Evolutionary conservation across 805 yeast species (phyloP).

Genomic region (Monosporozyma servazzii): DNA sequence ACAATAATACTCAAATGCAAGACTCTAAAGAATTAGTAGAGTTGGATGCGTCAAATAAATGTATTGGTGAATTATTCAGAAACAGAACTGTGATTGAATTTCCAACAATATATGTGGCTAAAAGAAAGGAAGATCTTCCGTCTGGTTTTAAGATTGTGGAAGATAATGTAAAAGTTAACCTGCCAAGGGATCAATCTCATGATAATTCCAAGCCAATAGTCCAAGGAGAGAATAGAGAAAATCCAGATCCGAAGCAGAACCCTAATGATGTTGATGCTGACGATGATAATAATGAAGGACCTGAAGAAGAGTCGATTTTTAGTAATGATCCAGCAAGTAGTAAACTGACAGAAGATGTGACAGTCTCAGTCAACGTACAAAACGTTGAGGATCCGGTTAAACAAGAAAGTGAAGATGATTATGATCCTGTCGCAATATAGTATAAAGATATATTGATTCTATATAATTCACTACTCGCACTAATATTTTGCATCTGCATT

Average conservation of each 20-base stretch:
- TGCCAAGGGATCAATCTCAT: neutral
- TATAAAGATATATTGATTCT: neutral
- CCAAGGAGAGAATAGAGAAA: neutral
- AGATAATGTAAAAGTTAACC: conserved; percentile 6
- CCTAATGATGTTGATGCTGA: neutral
- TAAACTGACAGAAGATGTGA: neutral
- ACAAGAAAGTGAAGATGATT: conserved; percentile 5
- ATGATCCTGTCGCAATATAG: conserved; percentile 4
- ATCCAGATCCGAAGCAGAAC: neutral
- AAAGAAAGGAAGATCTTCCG: conserved; percentile 17
- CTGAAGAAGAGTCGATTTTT: conserved; percentile 2
- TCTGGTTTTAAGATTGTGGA: conserved; percentile 21
- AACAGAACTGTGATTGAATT: conserved; percentile 63
- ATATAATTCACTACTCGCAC: neutral
- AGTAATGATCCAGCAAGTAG: neutral
- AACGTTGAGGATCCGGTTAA: neutral
- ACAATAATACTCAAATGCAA: conserved; percentile 21
- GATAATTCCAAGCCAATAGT: neutral
- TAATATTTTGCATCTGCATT: neutral
- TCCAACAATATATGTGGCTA: conserved; percentile 54
- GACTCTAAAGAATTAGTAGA: conserved; percentile 33
- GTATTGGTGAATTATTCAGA: conserved; percentile 42
- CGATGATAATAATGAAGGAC: conserved; percentile 1
- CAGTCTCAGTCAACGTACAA: neutral
- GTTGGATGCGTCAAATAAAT: conserved; percentile 26